These are phyloP conservation scores for Aspergillus spinulosporus DNA, from an alignment of 2,329 filamentous ascomycete genomes.

Conservation along the genomic window DNA sequence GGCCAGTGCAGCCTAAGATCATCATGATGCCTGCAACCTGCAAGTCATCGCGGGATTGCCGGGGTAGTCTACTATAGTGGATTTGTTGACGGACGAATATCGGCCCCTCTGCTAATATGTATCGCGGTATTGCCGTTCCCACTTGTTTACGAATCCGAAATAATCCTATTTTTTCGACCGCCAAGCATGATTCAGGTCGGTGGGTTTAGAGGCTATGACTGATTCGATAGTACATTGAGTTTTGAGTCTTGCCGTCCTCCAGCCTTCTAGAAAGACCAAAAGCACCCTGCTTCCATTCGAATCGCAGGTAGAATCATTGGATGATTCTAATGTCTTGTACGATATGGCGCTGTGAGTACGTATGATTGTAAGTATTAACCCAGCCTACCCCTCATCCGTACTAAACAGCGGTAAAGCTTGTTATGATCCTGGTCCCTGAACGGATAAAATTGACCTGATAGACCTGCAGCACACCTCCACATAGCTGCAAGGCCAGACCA, in stretches of 20 bases:
- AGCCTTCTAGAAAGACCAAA: neutral
- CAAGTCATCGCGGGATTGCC: constrained; percentile 13
- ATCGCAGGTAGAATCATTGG: neutral
- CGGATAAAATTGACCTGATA: neutral
- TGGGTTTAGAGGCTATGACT: neutral
- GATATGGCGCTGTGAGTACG: neutral
- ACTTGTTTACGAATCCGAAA: constrained; percentile 1
- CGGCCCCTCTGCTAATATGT: neutral
- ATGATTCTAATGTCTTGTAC: neutral
- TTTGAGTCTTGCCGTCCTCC: neutral
- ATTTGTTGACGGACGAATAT: neutral
- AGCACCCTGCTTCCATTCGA: neutral
- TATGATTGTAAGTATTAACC: too few species aligned
- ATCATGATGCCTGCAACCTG: constrained; percentile 4
- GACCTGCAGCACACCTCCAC: constrained; percentile 7
- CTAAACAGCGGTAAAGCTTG: constrained; percentile 17
- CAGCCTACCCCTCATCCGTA: neutral
- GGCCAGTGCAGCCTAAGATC: neutral
- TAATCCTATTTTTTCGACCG: neutral
- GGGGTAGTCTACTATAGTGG: constrained; percentile 3
- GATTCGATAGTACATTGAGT: neutral
- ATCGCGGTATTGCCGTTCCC: neutral
- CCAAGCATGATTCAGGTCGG: neutral
- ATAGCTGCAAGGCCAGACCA: neutral
- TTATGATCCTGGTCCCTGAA: constrained; percentile 5